These are phyloP conservation scores for Fragaria ananassa DNA, from an alignment of 306 rosid species.

Conservation along the genomic window DNA sequence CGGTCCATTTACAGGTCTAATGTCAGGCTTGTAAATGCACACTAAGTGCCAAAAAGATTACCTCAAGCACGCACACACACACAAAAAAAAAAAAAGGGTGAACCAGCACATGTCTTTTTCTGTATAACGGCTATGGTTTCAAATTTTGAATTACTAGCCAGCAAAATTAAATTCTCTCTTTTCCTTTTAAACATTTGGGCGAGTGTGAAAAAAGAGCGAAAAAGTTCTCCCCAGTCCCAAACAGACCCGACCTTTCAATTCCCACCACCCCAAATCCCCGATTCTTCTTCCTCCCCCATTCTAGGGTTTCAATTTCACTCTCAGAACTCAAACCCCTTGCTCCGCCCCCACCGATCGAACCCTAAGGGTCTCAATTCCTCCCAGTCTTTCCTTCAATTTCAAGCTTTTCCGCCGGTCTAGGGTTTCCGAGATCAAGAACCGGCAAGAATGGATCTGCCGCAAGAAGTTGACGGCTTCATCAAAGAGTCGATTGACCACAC, in stretches of 20 bases:
- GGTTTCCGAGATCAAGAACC: slow-evolving; percentile 17
- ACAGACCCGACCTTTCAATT: not conserved
- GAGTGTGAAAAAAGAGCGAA: not conserved
- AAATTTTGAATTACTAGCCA: not conserved
- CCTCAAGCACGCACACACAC: no score
- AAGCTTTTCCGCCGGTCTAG: slow-evolving; percentile 1
- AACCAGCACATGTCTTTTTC: no score
- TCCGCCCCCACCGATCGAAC: not conserved
- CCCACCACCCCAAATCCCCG: not conserved
- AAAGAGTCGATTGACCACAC: slow-evolving; percentile 57
- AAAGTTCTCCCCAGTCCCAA: not conserved
- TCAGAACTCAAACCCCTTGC: not conserved
- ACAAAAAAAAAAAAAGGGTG: no score
- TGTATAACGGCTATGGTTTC: not conserved
- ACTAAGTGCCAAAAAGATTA: no score
- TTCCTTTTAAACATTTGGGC: not conserved
- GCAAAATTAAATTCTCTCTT: not conserved
- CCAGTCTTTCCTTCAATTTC: slow-evolving; percentile 1
- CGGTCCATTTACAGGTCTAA: no score
- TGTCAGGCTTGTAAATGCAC: no score
- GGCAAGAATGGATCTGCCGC: slow-evolving; percentile 56
- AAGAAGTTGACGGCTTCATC: slow-evolving; percentile 46
- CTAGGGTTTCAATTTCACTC: not conserved
- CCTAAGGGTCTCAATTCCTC: not conserved
- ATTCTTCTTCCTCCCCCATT: not conserved